phyloP scores from a whole-genome alignment of 164 flowering plant genomes.

The Vitis rupestris region DNA sequence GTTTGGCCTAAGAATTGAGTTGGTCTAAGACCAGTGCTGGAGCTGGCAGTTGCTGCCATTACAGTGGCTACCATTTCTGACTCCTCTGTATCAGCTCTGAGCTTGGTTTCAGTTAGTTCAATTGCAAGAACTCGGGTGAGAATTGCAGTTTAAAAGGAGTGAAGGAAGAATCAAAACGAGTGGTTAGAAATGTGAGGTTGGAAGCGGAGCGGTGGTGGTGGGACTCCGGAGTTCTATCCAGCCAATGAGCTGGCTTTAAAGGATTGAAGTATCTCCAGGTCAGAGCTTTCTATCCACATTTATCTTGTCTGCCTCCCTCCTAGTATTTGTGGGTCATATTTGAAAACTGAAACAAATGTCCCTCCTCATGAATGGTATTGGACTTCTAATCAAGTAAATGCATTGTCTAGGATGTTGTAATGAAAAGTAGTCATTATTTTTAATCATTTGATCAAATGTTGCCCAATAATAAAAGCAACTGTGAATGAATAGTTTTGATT shows the following conservation, averaged over 20 bases:
- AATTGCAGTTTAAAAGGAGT: not conserved
- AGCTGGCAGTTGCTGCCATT: slow-evolving; percentile 16
- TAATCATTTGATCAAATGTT: too few relatives aligned
- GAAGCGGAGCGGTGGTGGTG: not conserved
- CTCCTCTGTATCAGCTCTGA: not conserved
- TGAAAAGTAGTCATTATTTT: too few relatives aligned
- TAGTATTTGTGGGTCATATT: too few relatives aligned
- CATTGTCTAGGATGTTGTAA: too few relatives aligned
- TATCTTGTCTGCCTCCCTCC: too few relatives aligned
- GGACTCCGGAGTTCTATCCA: not conserved
- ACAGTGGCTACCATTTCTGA: slow-evolving; percentile 1
- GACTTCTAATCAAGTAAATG: too few relatives aligned
- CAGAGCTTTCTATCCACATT: too few relatives aligned
- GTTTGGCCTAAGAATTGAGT: slow-evolving; percentile 20
- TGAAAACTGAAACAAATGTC: too few relatives aligned
- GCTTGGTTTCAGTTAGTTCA: not conserved
- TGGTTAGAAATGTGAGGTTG: not conserved
- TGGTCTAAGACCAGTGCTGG: slow-evolving; percentile 15
- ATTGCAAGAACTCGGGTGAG: not conserved
- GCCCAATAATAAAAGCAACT: too few relatives aligned
- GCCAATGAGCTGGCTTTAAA: not conserved
- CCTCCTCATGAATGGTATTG: too few relatives aligned
- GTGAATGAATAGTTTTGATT: too few relatives aligned
- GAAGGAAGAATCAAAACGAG: not conserved
- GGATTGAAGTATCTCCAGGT: not conserved